phyloP scores from a whole-genome alignment of 2,329 filamentous ascomycete genomes.

The Aspergillus sp. region DNA sequence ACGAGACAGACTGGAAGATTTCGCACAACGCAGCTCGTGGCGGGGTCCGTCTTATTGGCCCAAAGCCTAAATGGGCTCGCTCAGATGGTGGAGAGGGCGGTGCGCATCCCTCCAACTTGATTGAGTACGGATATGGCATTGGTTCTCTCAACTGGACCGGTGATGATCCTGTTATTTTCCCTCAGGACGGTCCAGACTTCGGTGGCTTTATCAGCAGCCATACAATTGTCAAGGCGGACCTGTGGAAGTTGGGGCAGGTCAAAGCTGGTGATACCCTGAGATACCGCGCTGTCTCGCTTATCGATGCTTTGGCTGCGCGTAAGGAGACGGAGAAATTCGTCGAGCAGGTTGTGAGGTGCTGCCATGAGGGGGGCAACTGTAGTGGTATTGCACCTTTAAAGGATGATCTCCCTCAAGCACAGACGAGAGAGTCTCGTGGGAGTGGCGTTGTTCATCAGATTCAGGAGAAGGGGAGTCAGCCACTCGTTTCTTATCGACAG shows the following conservation, averaged over 20 bases:
- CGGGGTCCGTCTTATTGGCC: slow-evolving; percentile 53
- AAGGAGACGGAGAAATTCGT: slow-evolving; percentile 41
- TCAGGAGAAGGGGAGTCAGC: slow-evolving; percentile 27
- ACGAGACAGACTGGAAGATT: slow-evolving; percentile 50
- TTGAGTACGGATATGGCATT: slow-evolving; percentile 53
- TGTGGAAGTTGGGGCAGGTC: slow-evolving; percentile 56
- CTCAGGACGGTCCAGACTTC: slow-evolving; percentile 52
- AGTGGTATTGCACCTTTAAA: slow-evolving; percentile 25
- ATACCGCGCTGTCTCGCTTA: slow-evolving; percentile 45
- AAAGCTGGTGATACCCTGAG: slow-evolving; percentile 50
- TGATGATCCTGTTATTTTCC: slow-evolving; percentile 53
- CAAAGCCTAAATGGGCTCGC: slow-evolving; percentile 51
- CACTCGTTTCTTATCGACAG: slow-evolving; percentile 35
- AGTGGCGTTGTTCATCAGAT: slow-evolving; percentile 29
- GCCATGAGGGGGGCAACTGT: slow-evolving; percentile 26
- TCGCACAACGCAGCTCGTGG: slow-evolving; percentile 54
- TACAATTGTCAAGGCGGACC: slow-evolving; percentile 50
- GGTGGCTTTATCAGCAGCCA: slow-evolving; percentile 52
- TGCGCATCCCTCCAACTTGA: slow-evolving; percentile 52
- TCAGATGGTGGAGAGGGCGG: slow-evolving; percentile 55
- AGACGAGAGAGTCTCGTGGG: slow-evolving; percentile 15
- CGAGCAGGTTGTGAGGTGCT: slow-evolving; percentile 33
- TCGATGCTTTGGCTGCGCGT: slow-evolving; percentile 42
- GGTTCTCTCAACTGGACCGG: slow-evolving; percentile 55
- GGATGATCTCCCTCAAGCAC: slow-evolving; percentile 13